Evolutionary conservation across 805 yeast genomes (phyloP).

Genomic region (Teunomyces kruisii): DNA sequence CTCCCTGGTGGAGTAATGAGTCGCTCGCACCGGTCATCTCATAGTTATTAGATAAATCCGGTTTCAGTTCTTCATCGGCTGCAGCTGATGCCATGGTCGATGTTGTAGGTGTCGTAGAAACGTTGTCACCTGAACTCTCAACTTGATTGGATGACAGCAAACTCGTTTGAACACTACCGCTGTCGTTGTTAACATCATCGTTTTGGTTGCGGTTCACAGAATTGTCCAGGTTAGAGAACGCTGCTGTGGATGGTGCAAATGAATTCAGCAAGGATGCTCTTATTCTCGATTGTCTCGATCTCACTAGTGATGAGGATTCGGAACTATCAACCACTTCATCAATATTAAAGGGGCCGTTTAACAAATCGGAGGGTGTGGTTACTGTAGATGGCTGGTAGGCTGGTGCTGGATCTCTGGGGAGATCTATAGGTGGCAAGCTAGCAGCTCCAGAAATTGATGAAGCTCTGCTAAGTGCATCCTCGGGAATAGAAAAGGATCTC

Average conservation of each 20-base stretch:
- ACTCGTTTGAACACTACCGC: conserved; percentile 1
- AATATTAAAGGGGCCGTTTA: conserved; percentile 17
- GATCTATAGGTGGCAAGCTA: neutral
- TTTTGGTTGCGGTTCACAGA: neutral
- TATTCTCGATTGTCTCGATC: conserved; percentile 19
- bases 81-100: conserved; percentile 2
- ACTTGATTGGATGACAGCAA: neutral
- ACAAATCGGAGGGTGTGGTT: conserved; percentile 3
- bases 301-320: conserved; percentile 4
- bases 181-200: neutral
- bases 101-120: conserved; percentile 10
- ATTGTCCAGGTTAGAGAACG: neutral
- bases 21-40: neutral
- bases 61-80: neutral
- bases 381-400: conserved; percentile 24
- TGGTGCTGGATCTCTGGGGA: conserved; percentile 32
- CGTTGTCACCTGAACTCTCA: conserved; percentile 6
- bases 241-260: conserved; percentile 25
- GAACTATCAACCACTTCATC: conserved; percentile 27
- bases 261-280: conserved; percentile 31
- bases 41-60: neutral
- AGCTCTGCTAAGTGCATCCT: conserved; percentile 38
- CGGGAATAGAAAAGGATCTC: conserved; percentile 38
- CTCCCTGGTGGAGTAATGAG: neutral
- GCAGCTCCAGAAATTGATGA: conserved; percentile 22